phyloP scores from a whole-genome alignment of 176 grass and related monocot species.

The Paspalum notatum region DNA sequence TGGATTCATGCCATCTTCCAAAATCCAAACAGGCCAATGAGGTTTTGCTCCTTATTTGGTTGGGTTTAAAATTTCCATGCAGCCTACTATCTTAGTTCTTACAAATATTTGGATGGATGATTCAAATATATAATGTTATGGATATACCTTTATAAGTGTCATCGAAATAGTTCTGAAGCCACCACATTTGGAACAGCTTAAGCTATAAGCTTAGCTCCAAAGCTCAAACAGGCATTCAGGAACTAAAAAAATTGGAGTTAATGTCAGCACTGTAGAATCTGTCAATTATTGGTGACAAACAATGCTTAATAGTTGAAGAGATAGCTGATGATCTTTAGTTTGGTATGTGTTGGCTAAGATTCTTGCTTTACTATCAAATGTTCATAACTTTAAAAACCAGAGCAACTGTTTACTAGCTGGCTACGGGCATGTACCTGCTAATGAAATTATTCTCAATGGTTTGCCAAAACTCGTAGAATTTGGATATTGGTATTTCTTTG shows the following conservation, averaged over 20 bases:
- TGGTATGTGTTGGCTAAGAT: background rate
- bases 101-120: background rate
- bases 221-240: background rate
- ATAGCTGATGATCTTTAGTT: background rate
- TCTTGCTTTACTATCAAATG: conserved; percentile 4
- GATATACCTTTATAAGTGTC: background rate
- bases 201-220: conserved; percentile 26
- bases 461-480: background rate
- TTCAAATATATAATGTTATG: background rate
- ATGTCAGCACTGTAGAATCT: background rate
- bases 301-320: background rate
- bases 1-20: background rate
- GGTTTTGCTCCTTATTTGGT: background rate
- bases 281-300: background rate
- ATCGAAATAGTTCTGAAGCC: background rate
- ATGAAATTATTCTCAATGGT: background rate
- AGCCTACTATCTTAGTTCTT: background rate
- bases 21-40: background rate
- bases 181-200: background rate
- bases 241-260: background rate
- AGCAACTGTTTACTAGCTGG: background rate
- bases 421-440: background rate
- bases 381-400: background rate
- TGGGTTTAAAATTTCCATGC: background rate
- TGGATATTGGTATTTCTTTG: background rate